Base-by-base conservation (phyloP, 371 early-diverging fungal species). In the Haplosporangium sp. region DNA sequence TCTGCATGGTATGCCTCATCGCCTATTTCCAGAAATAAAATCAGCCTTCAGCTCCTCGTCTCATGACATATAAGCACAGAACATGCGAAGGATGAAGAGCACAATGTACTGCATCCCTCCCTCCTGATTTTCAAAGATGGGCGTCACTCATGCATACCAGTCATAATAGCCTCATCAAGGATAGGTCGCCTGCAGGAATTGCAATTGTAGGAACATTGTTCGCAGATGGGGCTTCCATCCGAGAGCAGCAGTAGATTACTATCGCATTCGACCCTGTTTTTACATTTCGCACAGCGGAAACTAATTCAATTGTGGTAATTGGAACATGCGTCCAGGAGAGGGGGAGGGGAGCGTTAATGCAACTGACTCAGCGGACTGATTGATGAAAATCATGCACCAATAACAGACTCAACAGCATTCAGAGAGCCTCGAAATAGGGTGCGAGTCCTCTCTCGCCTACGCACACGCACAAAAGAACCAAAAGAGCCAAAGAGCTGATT, bases 141-240 rank as follows among this genome's bases (percentile, higher is more conserved):
- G 29, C 29, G 29, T 29, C 29, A 29, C 29, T 29, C 29, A 4
- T 29, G 29, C 29, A 29, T 81, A 86, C 92, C 93, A 48, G 95
- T 96, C 84, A 93, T 93, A 57, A 95, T 93, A 50, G 95, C 95
- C 76, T 95, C 95, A 67, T 95, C 95, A 20, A 89, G 89, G 57
- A 96, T 96, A 14, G 93, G 91, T 65, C 92, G 83, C 57, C 84
- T 86, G 81, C 96, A 96, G 29, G 89, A 83, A 68, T 90, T 87
- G 79, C 96, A 96, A 66, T 88, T 89, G 73, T 95, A 95, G 20
- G 94, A 94, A 77, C 96, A 96, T 61, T 94, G 90, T 67, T 91
- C 92, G 68, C 96, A 95, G 53, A 96, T 89, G 12, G 94, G 93
- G 62, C 90, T 90, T 18, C 94, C 94, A 68, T 95, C 94, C 23